phyloP scores from a whole-genome alignment of 2,329 filamentous ascomycete species.

The Sclerotiophoma versabilis region DNA sequence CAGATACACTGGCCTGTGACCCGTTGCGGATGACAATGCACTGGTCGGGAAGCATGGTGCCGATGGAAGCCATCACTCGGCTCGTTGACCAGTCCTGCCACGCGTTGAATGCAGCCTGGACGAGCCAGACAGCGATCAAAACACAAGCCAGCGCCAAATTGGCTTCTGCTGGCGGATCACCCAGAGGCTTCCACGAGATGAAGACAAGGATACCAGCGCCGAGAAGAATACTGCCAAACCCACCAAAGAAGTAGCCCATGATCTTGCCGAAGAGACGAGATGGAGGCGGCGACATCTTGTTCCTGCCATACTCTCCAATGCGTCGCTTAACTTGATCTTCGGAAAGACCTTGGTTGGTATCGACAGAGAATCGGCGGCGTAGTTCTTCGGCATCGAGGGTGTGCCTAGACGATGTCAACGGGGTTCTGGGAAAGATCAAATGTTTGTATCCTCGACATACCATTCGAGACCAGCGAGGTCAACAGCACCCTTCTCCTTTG shows the following conservation, averaged over 20 bases:
- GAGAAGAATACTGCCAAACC: slow-evolving; percentile 76
- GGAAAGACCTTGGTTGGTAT: slow-evolving; percentile 66
- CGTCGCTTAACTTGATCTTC: slow-evolving; percentile 63
- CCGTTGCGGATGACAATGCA: slow-evolving; percentile 71
- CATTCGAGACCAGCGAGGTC: slow-evolving; percentile 66
- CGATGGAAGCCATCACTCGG: slow-evolving; percentile 80
- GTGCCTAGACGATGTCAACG: slow-evolving; percentile 54
- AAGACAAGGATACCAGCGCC: slow-evolving; percentile 75
- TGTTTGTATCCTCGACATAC: neutral
- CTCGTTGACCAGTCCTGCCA: slow-evolving; percentile 76
- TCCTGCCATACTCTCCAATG: slow-evolving; percentile 68
- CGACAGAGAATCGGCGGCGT: slow-evolving; percentile 65
- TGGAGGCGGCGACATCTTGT: slow-evolving; percentile 70
- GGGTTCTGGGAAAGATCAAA: neutral
- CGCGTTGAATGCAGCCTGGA: slow-evolving; percentile 65
- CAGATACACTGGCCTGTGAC: slow-evolving; percentile 57
- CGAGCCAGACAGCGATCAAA: slow-evolving; percentile 71
- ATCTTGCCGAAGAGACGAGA: slow-evolving; percentile 66
- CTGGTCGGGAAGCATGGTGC: slow-evolving; percentile 78
- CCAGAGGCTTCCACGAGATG: slow-evolving; percentile 77
- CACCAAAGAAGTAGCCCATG: slow-evolving; percentile 76
- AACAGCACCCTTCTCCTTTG: slow-evolving; percentile 44
- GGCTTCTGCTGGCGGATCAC: slow-evolving; percentile 72
- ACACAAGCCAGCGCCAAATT: slow-evolving; percentile 79
- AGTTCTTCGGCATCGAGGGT: slow-evolving; percentile 65